A percentile compares a stretch with the other conserved stretches of the same genome.
Conservation (phyloP, 2,329 filamentous ascomycete genomes). For the Aspergillus oerlinghausenensis region DNA sequence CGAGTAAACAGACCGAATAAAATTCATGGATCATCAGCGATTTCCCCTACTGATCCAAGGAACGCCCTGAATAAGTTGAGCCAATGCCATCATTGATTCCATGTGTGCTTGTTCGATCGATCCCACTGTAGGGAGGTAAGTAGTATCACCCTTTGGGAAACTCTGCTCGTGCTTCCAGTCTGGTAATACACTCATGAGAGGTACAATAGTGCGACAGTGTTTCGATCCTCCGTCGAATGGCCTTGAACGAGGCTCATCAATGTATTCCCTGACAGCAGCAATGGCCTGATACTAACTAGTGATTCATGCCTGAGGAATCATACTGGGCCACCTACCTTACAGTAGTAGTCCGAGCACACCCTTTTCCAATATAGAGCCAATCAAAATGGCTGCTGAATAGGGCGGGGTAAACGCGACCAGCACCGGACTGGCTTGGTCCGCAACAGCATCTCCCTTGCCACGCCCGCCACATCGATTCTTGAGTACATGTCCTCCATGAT, state of each 20-base stretch:
- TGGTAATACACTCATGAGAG: too few relatives aligned
- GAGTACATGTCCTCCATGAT: not conserved
- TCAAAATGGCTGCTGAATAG: not conserved
- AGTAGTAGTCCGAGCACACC: not conserved
- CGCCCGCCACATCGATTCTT: not conserved
- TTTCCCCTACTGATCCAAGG: not conserved
- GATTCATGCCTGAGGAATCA: not conserved
- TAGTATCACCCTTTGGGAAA: not conserved
- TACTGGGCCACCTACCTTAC: too few relatives aligned
- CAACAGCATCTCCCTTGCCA: constrained; percentile 6
- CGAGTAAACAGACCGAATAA: not conserved
- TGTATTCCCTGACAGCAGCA: not conserved
- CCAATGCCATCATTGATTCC: not conserved
- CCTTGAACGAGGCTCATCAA: not conserved
- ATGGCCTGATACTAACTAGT: not conserved
- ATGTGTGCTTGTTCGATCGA: not conserved
- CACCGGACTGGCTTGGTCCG: constrained; percentile 18
- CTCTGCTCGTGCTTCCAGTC: not conserved
- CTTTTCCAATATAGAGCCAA: not conserved
- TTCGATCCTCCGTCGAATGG: not conserved
- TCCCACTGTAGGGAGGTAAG: not conserved
- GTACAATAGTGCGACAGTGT: too few relatives aligned
- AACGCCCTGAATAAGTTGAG: not conserved
- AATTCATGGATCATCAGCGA: not conserved
- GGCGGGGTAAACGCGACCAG: constrained; percentile 12